Base-by-base conservation (phyloP, 2,329 filamentous ascomycete species). In the Alternaria arborescens region DNA sequence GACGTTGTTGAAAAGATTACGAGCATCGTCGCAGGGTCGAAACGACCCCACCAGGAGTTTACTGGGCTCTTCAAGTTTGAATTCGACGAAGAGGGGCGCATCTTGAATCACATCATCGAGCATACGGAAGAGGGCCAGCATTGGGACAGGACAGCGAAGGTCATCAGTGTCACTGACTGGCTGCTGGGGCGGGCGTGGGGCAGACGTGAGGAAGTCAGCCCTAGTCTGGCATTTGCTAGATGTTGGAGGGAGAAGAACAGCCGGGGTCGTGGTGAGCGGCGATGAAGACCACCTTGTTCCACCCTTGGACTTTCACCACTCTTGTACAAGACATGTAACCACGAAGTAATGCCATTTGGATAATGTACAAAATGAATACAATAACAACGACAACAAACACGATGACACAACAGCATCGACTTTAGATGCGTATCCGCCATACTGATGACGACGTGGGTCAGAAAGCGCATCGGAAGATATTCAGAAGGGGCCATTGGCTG, bases 121-220 rank as follows among this genome's bases (percentile, higher is more conserved):
- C 92, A 97, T 80, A 91, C 92, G 1, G 91, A 97, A 71, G 90
- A 95, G 71, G 89, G 90, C 16, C 88, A 90, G 40, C 88, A 92
- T 61, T 96, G 91, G 88, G 94, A 97, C 71, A 88, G 87, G 64
- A 93, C 91, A 26, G 90, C 92, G 22, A 92, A 90, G 73, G 91
- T 99, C 20, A 93, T 98, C 16, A 93, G 91, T 14, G 82, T 98
- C 67, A 97, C 95, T 16, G 95, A 99, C 77, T 98, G 95, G 94
- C 81, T 99, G 65, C 83, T 98, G 40, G 93, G 94, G 2, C 91
- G 91, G 52, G 90, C 94, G 67, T 86, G 85, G 75, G 85, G 84
- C 42, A 77, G 80, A 74, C 78, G 74, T 56, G 79, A 79, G 48
- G 79, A 80, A 46, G 76, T 77, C 43, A 78, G 78, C 8, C 76